Evolutionary conservation across 2,329 filamentous ascomycete species (phyloP).

Genomic region (Hypoxylon sp.): DNA sequence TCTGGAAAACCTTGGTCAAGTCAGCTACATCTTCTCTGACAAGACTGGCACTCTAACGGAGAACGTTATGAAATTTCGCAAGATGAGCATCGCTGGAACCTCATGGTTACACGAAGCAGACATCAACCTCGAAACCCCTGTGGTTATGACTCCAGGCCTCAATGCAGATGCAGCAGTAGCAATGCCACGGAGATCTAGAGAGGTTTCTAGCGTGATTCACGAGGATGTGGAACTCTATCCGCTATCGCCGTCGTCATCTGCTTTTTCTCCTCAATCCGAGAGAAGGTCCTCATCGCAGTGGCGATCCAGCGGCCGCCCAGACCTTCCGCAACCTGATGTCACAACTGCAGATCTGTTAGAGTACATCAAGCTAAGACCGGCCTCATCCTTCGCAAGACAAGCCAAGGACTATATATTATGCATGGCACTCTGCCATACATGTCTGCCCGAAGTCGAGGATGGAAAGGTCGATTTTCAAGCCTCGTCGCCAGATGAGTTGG

Average conservation of each 20-base stretch:
- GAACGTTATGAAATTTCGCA: conserved; percentile 95
- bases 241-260: conserved; percentile 38
- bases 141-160: conserved; percentile 4
- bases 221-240: conserved; percentile 44
- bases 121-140: conserved; percentile 49
- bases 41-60: conserved; percentile 96
- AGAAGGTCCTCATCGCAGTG: conserved; percentile 47
- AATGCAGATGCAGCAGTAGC: conserved; percentile 11
- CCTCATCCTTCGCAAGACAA: conserved; percentile 79
- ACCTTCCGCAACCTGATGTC: conserved; percentile 61
- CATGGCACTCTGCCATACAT: conserved; percentile 89
- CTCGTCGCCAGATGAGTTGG: conserved; percentile 88
- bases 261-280: conserved; percentile 28
- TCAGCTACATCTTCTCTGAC: conserved; percentile 90
- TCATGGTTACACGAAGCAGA: conserved; percentile 88
- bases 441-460: conserved; percentile 79
- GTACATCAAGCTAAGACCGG: conserved; percentile 78
- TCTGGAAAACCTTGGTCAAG: conserved; percentile 90
- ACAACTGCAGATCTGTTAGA: conserved; percentile 78
- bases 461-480: conserved; percentile 84
- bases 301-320: conserved; percentile 45
- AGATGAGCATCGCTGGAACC: conserved; percentile 87
- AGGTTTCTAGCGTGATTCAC: conserved; percentile 42
- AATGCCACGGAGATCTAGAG: conserved; percentile 34
- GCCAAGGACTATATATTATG: conserved; percentile 84